Base-by-base conservation (phyloP, 202 grass and related monocot genomes). In the Digitaria exilis region DNA sequence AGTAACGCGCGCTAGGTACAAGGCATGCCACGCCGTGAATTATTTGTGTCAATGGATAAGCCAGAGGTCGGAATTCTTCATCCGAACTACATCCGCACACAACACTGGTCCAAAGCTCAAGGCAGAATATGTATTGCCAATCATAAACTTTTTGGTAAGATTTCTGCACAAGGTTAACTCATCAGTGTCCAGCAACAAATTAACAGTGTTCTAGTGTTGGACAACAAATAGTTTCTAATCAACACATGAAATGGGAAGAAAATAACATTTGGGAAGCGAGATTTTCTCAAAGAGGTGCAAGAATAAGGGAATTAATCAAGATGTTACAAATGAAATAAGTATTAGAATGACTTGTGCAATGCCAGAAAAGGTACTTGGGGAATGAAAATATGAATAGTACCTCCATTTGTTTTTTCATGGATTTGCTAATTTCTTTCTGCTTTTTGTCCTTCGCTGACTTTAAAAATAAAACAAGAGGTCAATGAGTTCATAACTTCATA, bases 61-160 rank as follows among this genome's bases (percentile, higher is more conserved):
- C 95, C 74, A 98, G 80, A 80, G 92, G 95, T 30, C 77, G 85
- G 87, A 98, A 88, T 80, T 93, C 85, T 57, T 88, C 87, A 59
- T 93, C 87, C 32, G 87, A 86, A 39, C 77, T 91, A 48, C 90
- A 90, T 31, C 82, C 63, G 37, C 92, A 95, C 65, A 98, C 90
- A 84, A 98, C 80, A 71, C 82, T 80, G 50, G 92, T 92, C 95
- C 95, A 98, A 76, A 98, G 87, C 85, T 98, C 92, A 74, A 98
- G 92, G 80, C 95, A 95, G 61, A 98, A 93, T 90, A 98, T 95
- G 85, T 91, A 98, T 85, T 98, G 95, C 92, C 95, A 98, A 75
- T 98, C 92, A 83, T 91, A 98, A 71, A 98, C 89, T 46, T 89
- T 95, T 78, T 95, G 95, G 65, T 98, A 93, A 51, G 92, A 84